Base-by-base conservation (phyloP, 2,329 filamentous ascomycete genomes). In the Aspergillus glaucus region DNA sequence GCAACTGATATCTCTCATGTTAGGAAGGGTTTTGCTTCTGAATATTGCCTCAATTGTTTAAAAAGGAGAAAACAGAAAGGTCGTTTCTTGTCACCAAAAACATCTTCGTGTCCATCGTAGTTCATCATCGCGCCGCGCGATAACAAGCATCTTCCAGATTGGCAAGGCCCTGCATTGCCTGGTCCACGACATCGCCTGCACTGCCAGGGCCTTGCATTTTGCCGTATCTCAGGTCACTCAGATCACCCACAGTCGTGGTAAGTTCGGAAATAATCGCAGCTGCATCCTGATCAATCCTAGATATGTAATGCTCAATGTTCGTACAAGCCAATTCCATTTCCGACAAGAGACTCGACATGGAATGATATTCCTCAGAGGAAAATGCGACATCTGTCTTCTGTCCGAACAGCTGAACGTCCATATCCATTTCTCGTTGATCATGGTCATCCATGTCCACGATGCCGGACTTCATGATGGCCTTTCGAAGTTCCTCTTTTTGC, bases 191-290 rank as follows among this genome's bases (percentile, higher is more conserved):
- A 50, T 81, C 76, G 19, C 76, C 67, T 54, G 87, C 86, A 32
- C 80, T 77, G 9, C 68, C 71, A 21, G 72, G 64, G 21, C 70
- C 71, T 36, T 70, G 67, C 50, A 93, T 79, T 48, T 83, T 84
- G 34, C 90, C 89, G 61, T 93, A 92, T 42, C 87, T 82, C 48
- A 95, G 75, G 67, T 94, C 88, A 66, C 88, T 94, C 64, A 95
- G 72, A 43, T 80, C 81, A 28, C 85, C 85, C 14, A 93, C 79
- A 0, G 79, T 84, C 48, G 81, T 77, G 55, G 78, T 77, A 45
- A 93, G 78, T 9, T 81, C 79, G 3, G 78, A 73, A 5, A 86
- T 67, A 3, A 89, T 70, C 1, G 66, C 64, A 0, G 76, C 74
- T 46, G 86, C 81, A 56, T 92, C 85, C 30, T 78, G 72, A 56